Percentiles rank a stretch among this genome's conserved stretches.
Evolutionary conservation across 75 land plant species (phyloP).

Genomic region (Pinus albicaulis): DNA sequence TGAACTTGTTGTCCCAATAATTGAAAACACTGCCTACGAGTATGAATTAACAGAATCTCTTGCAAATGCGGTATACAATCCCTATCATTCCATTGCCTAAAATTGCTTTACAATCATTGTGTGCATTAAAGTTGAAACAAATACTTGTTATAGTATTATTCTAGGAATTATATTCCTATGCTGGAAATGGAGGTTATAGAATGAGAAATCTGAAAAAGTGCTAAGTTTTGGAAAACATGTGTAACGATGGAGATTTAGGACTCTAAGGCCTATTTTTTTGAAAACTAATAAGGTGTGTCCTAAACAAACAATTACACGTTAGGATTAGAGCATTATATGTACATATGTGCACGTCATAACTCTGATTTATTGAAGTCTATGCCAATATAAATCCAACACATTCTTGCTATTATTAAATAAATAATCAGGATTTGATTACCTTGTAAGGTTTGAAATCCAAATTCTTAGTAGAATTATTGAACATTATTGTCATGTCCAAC

Average conservation of each 20-base stretch:
- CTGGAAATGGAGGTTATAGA: background rate
- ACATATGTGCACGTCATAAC: too few species aligned
- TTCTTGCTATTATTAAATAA: too few species aligned
- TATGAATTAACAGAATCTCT: constrained; percentile 93
- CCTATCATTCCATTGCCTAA: background rate
- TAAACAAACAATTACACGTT: too few species aligned
- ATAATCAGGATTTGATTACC: too few species aligned
- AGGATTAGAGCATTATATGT: too few species aligned
- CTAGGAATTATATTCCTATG: background rate
- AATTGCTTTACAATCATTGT: background rate
- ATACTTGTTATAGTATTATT: background rate
- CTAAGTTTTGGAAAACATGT: background rate
- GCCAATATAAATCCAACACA: too few species aligned
- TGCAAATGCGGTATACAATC: constrained; percentile 71
- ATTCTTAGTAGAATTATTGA: too few species aligned
- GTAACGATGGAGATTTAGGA: background rate
- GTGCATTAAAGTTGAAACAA: background rate
- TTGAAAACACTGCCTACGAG: constrained; percentile 96
- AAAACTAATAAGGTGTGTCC: background rate
- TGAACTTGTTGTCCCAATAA: constrained; percentile 96
- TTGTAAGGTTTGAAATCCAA: too few species aligned
- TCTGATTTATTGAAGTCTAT: too few species aligned
- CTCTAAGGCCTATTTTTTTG: background rate
- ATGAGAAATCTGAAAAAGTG: background rate
- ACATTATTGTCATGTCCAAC: too few species aligned